Evolutionary conservation across 371 early-diverging fungal species (phyloP).

Genomic region (Gilbertella persicaria): DNA sequence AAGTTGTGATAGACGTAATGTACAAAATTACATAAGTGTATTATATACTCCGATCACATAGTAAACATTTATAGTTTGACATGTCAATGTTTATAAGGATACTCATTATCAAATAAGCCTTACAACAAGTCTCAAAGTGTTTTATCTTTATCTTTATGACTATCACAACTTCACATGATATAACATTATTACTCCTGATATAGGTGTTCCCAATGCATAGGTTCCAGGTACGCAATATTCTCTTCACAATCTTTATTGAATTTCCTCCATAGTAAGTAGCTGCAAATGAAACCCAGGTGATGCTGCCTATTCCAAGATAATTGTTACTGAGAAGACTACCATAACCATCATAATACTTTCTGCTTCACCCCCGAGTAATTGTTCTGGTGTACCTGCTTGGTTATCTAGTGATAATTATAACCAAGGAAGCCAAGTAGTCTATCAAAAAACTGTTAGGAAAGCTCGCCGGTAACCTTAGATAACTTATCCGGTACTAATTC

Average conservation of each 20-base stretch:
- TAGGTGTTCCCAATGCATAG: constrained; percentile 29
- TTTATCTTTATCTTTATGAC: too few species aligned
- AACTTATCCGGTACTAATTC: constrained; percentile 38
- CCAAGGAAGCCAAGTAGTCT: constrained; percentile 31
- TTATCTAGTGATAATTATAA: constrained; percentile 24
- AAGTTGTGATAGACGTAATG: too few species aligned
- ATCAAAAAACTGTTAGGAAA: constrained; percentile 37
- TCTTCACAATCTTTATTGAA: too few species aligned
- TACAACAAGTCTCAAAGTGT: too few species aligned
- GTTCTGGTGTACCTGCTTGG: constrained; percentile 28
- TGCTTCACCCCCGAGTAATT: constrained; percentile 21
- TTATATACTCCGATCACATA: too few species aligned
- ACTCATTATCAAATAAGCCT: too few species aligned
- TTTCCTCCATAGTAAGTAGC: constrained; percentile 15
- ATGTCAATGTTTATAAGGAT: too few species aligned
- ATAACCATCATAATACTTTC: constrained; percentile 16
- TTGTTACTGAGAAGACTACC: constrained; percentile 4
- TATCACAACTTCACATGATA: too few species aligned
- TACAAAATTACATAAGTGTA: too few species aligned
- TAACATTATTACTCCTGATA: constrained; percentile 26
- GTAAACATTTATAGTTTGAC: too few species aligned
- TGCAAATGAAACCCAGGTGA: constrained; percentile 7
- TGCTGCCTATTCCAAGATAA: background rate
- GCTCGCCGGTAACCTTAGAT: constrained; percentile 55
- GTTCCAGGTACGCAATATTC: constrained; percentile 26